A percentile compares a stretch with the other conserved stretches of the same genome.
Evolutionary conservation across 495 filamentous ascomycete species (phyloP).

Genomic region (Umbilicaria muhlenbergii): DNA sequence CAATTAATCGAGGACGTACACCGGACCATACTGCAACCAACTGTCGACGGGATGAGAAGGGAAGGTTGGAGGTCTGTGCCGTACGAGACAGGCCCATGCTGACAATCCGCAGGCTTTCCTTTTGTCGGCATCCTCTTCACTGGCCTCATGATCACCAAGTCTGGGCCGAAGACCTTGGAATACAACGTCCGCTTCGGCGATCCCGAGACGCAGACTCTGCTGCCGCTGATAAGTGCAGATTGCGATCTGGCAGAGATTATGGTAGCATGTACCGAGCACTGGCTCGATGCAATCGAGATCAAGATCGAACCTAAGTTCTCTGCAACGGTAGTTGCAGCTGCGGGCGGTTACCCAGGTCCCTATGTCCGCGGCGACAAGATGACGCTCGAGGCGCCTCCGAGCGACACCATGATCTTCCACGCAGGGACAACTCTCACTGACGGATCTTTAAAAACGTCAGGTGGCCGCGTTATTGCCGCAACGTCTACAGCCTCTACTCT

Average conservation of each 20-base stretch:
- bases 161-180: conserved; percentile 78
- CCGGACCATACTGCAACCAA: conserved; percentile 71
- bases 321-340: conserved; percentile 83
- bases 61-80: conserved; percentile 32
- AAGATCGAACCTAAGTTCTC: conserved; percentile 53
- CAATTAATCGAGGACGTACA: conserved; percentile 64
- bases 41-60: conserved; percentile 72
- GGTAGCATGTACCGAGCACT: conserved; percentile 65
- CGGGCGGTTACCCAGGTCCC: conserved; percentile 83
- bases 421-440: conserved; percentile 63
- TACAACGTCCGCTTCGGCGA: conserved; percentile 97
- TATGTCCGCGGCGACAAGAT: conserved; percentile 77
- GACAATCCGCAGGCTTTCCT: conserved; percentile 34
- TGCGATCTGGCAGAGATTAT: conserved; percentile 85
- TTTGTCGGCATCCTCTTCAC: conserved; percentile 88
- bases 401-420: conserved; percentile 58
- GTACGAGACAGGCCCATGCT: background rate
- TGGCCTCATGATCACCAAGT: conserved; percentile 84
- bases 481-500: conserved; percentile 63
- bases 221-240: conserved; percentile 63
- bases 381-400: conserved; percentile 30
- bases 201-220: conserved; percentile 85
- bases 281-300: conserved; percentile 54
- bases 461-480: conserved; percentile 83
- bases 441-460: conserved; percentile 50